Conservation (phyloP, 495 filamentous ascomycete species). For the Aspergillus incahuasiensis region DNA sequence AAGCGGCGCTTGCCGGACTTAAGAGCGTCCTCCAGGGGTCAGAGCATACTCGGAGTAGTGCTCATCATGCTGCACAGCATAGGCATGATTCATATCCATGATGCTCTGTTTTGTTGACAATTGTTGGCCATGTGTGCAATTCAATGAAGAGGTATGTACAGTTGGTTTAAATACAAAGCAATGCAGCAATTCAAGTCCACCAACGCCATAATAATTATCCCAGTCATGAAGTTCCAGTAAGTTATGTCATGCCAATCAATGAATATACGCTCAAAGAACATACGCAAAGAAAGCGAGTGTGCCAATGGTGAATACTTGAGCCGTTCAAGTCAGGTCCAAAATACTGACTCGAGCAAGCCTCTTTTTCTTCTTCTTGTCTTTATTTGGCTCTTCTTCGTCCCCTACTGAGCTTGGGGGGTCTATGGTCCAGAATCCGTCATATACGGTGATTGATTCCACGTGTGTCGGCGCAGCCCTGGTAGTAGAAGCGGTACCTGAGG, state of each 20-base stretch:
- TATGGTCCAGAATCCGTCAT: slow-evolving; percentile 34
- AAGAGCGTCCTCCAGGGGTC: no score
- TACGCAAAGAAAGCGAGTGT: background rate
- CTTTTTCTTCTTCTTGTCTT: slow-evolving; percentile 22
- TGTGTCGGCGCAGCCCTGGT: slow-evolving; percentile 9
- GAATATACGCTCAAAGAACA: background rate
- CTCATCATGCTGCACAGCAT: no score
- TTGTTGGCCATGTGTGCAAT: no score
- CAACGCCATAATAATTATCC: background rate
- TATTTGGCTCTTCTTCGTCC: background rate
- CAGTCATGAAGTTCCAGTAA: background rate
- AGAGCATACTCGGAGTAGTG: no score
- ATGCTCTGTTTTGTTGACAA: no score
- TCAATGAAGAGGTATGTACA: background rate
- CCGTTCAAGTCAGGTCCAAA: slow-evolving; percentile 29
- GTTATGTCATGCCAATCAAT: background rate
- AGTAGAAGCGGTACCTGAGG: background rate
- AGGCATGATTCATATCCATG: no score
- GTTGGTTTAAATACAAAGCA: background rate
- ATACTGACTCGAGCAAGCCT: slow-evolving; percentile 38
- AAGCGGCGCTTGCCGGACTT: background rate
- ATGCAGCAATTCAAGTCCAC: background rate
- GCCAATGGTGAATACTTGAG: background rate
- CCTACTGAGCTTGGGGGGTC: slow-evolving; percentile 13
- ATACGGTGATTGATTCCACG: slow-evolving; percentile 27